These are phyloP conservation scores for Orobanche coerulescens DNA, from an alignment of 257 asterid species.

Conservation along the genomic window DNA sequence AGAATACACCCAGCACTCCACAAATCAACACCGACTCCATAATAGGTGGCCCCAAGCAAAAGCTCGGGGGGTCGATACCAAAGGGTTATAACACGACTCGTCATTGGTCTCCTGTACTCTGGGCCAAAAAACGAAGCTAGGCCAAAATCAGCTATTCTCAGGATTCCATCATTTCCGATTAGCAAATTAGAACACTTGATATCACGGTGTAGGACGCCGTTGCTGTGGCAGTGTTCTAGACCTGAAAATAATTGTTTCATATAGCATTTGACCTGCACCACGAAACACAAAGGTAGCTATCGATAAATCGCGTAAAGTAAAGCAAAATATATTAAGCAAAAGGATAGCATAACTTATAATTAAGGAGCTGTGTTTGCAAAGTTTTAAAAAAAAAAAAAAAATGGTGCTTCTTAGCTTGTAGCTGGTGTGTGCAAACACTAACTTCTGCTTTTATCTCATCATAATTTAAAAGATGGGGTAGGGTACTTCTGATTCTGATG, in stretches of 20 bases:
- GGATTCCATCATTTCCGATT: constrained; percentile 58
- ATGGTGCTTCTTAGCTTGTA: too few species aligned
- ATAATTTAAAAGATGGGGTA: too few species aligned
- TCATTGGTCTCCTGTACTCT: constrained; percentile 53
- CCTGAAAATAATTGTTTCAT: constrained; percentile 79
- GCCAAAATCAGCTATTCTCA: constrained; percentile 91
- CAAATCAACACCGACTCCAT: constrained; percentile 75
- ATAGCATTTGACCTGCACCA: constrained; percentile 72
- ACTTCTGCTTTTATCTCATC: too few species aligned
- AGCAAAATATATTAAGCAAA: neutral
- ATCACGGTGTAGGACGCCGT: constrained; percentile 82
- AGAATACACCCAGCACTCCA: constrained; percentile 96
- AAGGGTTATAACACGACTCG: constrained; percentile 92
- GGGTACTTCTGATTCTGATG: too few species aligned
- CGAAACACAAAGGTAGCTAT: constrained; percentile 16
- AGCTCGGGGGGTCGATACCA: constrained; percentile 98
- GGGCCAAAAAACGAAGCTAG: constrained; percentile 67
- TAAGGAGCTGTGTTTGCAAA: too few species aligned
- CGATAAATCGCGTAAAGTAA: neutral
- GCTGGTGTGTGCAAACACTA: too few species aligned
- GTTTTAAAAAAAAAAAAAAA: too few species aligned
- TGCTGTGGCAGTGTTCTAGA: constrained; percentile 80
- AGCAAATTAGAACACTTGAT: constrained; percentile 84
- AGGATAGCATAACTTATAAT: too few species aligned
- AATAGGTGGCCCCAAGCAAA: constrained; percentile 70